A percentile compares a stretch with the other conserved stretches of the same genome.
Evolutionary conservation across 2,329 filamentous ascomycete species (phyloP).

Genomic region (Coleophoma cylindrospora): DNA sequence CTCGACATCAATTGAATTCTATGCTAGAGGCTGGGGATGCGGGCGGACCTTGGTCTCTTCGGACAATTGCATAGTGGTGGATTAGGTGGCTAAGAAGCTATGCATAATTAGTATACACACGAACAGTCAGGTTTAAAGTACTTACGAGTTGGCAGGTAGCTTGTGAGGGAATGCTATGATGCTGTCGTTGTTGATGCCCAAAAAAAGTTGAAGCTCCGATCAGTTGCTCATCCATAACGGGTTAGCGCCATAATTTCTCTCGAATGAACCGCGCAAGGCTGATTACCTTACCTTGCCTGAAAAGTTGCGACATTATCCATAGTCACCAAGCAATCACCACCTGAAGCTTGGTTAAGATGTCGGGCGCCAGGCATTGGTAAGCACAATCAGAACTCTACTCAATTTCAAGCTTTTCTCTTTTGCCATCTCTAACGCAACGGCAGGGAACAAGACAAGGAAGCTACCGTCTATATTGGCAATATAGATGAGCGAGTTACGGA

Average conservation of each 20-base stretch:
- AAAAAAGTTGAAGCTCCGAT: background rate
- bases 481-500: conserved; percentile 95
- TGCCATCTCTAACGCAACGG: background rate
- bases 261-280: background rate
- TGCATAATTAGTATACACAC: conserved; percentile 4
- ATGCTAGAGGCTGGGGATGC: background rate
- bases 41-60: conserved; percentile 87
- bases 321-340: conserved; percentile 5
- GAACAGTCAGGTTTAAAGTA: background rate
- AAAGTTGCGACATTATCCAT: conserved; percentile 5
- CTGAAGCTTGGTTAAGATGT: conserved; percentile 28
- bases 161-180: background rate
- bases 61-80: conserved; percentile 53
- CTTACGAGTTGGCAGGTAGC: conserved; percentile 7
- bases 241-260: too few relatives aligned
- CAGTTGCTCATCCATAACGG: too few relatives aligned
- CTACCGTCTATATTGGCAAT: conserved; percentile 96
- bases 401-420: background rate
- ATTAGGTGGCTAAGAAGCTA: conserved; percentile 8
- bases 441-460: conserved; percentile 97
- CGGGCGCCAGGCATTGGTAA: conserved; percentile 64
- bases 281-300: background rate
- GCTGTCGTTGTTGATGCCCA: conserved; percentile 2
- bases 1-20: conserved; percentile 12
- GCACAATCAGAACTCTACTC: conserved; percentile 10